Conservation (phyloP, 306 rosid genomes). For the Rosa lucieae region DNA sequence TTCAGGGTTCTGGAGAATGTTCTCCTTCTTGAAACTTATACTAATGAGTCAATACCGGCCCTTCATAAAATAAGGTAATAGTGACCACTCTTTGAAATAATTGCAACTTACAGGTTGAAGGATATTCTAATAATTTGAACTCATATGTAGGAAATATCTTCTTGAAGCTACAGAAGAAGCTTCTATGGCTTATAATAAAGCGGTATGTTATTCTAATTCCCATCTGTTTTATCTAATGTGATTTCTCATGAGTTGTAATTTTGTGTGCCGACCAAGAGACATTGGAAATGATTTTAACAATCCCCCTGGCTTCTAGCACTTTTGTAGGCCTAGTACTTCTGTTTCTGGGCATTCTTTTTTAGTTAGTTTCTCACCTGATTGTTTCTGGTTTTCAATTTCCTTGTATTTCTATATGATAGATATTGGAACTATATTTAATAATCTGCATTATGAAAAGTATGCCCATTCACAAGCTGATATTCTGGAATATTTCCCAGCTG, state of each 20-base stretch:
- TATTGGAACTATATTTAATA: background rate
- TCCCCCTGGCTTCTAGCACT: background rate
- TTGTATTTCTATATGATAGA: background rate
- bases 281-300: background rate
- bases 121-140: slow-evolving; percentile 13
- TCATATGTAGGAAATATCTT: slow-evolving; percentile 72
- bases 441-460: background rate
- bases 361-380: background rate
- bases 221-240: background rate
- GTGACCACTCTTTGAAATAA: slow-evolving; percentile 3
- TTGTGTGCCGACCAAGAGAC: background rate
- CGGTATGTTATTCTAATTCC: slow-evolving; percentile 49
- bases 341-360: background rate
- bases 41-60: slow-evolving; percentile 92
- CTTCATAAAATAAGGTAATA: slow-evolving; percentile 88
- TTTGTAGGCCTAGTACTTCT: background rate
- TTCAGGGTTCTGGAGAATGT: slow-evolving; percentile 80
- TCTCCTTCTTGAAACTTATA: slow-evolving; percentile 88
- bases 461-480: background rate
- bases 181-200: slow-evolving; percentile 89
- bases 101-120: slow-evolving; percentile 16
- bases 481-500: background rate
- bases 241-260: background rate
- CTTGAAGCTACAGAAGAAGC: slow-evolving; percentile 98
- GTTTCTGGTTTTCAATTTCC: background rate